Percentiles rank a stretch among this genome's conserved stretches.
Evolutionary conservation across 2,329 filamentous ascomycete species (phyloP).

Genomic region (Neofusicoccum ribis): DNA sequence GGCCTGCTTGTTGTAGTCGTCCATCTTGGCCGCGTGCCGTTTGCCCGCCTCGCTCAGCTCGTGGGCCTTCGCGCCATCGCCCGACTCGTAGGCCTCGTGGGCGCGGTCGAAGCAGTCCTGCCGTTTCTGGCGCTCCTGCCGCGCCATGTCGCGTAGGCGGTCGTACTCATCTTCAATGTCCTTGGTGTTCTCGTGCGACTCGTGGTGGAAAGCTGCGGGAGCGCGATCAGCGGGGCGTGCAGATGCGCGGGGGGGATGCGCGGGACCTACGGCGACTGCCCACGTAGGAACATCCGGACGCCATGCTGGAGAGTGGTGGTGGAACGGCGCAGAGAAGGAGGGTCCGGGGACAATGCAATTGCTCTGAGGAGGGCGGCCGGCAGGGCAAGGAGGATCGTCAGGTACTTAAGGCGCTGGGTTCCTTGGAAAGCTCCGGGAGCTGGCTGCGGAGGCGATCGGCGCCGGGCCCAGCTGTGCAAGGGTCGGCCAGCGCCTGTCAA

Average conservation of each 20-base stretch:
- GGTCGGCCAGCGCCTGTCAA: not conserved
- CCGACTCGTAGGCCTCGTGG: constrained; percentile 76
- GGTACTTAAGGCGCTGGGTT: not conserved
- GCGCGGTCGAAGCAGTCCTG: constrained; percentile 68
- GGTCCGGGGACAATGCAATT: not conserved
- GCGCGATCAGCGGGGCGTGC: not conserved
- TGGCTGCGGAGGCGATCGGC: constrained; percentile 1
- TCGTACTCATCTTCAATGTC: constrained; percentile 87
- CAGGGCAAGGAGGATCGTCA: constrained; percentile 1
- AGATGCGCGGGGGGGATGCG: not conserved
- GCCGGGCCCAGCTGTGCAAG: not conserved
- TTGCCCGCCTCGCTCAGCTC: constrained; percentile 83
- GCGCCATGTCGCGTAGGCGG: constrained; percentile 79
- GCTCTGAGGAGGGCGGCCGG: not conserved
- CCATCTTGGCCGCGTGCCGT: constrained; percentile 77
- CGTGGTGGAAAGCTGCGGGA: constrained; percentile 69
- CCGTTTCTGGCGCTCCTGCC: constrained; percentile 77
- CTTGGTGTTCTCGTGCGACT: constrained; percentile 43
- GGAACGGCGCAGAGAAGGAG: not conserved
- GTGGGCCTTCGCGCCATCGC: constrained; percentile 83
- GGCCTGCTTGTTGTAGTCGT: constrained; percentile 86
- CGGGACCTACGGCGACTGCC: constrained; percentile 2
- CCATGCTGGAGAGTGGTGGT: not conserved
- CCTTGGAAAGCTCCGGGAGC: constrained; percentile 1
- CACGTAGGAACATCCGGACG: constrained; percentile 4